phyloP scores from a whole-genome alignment of 768 basidiomycete species.

The Tricholoma hemisulphureum region DNA sequence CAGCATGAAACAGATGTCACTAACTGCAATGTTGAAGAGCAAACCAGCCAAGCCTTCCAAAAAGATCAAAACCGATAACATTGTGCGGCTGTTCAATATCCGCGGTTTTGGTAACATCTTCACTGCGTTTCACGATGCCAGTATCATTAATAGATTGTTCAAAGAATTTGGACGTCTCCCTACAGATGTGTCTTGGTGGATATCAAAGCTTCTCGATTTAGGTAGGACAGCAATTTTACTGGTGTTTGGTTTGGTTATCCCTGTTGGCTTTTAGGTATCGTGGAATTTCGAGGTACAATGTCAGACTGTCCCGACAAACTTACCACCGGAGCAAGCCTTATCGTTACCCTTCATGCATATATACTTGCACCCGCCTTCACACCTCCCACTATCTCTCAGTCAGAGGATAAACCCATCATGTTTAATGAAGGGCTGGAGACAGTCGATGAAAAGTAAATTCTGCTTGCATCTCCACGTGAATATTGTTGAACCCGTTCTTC shows the following conservation, averaged over 20 bases:
- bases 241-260: background rate
- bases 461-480: background rate
- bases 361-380: slow-evolving; percentile 69
- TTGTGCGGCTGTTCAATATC: slow-evolving; percentile 64
- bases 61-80: slow-evolving; percentile 58
- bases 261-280: slow-evolving; percentile 42
- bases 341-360: slow-evolving; percentile 74
- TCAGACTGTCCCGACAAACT: slow-evolving; percentile 74
- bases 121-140: background rate
- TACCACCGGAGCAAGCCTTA: slow-evolving; percentile 72
- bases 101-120: slow-evolving; percentile 60
- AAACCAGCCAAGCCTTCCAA: slow-evolving; percentile 46
- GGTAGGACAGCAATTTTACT: slow-evolving; percentile 36
- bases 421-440: slow-evolving; percentile 84
- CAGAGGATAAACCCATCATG: slow-evolving; percentile 35
- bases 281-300: slow-evolving; percentile 70
- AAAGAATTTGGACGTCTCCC: slow-evolving; percentile 78
- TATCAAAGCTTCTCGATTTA: slow-evolving; percentile 70
- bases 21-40: slow-evolving; percentile 65
- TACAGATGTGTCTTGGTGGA: slow-evolving; percentile 68
- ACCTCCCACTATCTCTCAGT: slow-evolving; percentile 35
- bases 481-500: background rate
- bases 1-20: slow-evolving; percentile 63
- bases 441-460: slow-evolving; percentile 57
- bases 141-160: slow-evolving; percentile 3